These are phyloP conservation scores for Mortierella sp. DNA, from an alignment of 371 early-diverging fungal species.

Conservation along the genomic window DNA sequence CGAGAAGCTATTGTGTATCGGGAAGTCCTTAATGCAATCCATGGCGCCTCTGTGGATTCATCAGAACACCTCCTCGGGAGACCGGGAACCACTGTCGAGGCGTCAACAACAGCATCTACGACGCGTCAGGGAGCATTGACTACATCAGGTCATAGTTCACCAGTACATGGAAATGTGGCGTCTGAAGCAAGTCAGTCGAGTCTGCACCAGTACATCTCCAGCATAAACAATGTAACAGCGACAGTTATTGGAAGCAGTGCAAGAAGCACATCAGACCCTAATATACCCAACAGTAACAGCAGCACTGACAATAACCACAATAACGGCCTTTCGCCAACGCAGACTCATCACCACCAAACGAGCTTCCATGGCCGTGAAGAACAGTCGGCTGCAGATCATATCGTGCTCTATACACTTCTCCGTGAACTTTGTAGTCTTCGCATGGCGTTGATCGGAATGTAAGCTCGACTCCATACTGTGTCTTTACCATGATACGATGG, in stretches of 20 bases:
- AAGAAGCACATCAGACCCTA: neutral
- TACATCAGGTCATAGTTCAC: constrained; percentile 32
- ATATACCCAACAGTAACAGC: neutral
- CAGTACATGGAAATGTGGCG: constrained; percentile 16
- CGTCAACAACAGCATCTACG: no score
- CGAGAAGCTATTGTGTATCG: constrained; percentile 27
- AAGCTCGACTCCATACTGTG: no score
- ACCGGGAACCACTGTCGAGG: no score
- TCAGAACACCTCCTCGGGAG: no score
- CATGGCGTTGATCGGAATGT: constrained; percentile 36
- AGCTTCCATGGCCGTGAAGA: constrained; percentile 28
- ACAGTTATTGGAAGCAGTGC: constrained; percentile 8
- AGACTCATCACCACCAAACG: constrained; percentile 1
- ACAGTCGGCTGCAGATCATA: constrained; percentile 37
- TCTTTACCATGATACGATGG: no score
- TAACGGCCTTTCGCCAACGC: constrained; percentile 5
- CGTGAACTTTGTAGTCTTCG: constrained; percentile 41
- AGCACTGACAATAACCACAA: neutral
- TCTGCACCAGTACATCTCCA: constrained; percentile 23
- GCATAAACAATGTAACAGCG: neutral
- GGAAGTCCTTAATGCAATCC: constrained; percentile 9
- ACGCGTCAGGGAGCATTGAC: no score
- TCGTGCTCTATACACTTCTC: constrained; percentile 44
- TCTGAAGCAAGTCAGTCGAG: constrained; percentile 28
- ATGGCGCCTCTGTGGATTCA: neutral